Evolutionary conservation across 352 stramenopile genomes (phyloP), one percentile per base, ranked within the genome.

Genomic region (Pythium aristosporum): DNA sequence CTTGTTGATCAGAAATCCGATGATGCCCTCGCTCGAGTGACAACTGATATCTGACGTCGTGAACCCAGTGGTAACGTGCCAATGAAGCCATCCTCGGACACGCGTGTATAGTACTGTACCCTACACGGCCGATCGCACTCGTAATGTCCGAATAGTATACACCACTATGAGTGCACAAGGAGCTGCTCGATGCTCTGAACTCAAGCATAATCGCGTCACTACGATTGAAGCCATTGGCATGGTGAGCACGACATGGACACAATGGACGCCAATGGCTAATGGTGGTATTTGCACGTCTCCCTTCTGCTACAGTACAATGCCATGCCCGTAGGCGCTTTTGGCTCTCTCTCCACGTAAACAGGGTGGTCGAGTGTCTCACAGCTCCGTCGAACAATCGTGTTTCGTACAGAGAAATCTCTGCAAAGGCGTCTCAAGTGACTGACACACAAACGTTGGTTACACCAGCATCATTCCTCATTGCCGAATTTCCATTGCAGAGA

Each of bases 311-410:
- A 43, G 11, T 12, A 25, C n/a, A 43, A 39, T 10, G 3, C 34
- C 23, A 43, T 25, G 6, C 51, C 0, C 25, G 25, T 39, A 15
- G 34, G 32, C 18, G 34, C 49, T 25, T 55, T 55, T 11, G 16
- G 39, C 49, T n/a, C 20, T n/a, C 36, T 8, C 7, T 13, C 56
- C 56, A 63, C 28, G 46, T 43, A 63, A 63, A 63, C 10, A 63
- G 56, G 56, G 21, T 63, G 56, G 13, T 52, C 25, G 20, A 36
- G 25, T 52, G 46, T 52, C 46, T 52, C 46, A 32, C 25, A 30
- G 46, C 7, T 4, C 28, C 8, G 11, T 49, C 15, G 6, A 49
- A 49, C 16, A 49, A 20, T 11, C 16, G 8, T 3, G 2, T 46
- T 39, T 39, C 34, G 34, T 15, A 39, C 34, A 39, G 34, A 39